Base-by-base conservation (phyloP, 768 basidiomycete genomes). In the Amyloporia xantha region DNA sequence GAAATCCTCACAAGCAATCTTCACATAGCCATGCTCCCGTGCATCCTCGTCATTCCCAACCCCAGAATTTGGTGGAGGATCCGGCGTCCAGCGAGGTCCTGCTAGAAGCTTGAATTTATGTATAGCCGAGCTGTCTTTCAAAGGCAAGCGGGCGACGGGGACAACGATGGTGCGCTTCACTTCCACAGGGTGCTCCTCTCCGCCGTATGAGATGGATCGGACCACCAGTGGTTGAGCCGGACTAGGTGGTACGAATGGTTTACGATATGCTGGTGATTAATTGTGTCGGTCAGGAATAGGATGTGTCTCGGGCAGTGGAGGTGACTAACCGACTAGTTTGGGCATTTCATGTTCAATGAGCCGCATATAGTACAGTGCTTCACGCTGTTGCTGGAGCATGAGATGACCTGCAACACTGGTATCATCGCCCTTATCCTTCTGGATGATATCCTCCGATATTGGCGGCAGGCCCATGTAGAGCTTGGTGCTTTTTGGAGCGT, bases 81-180 rank as follows among this genome's bases (percentile, higher is more conserved):
- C 73, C 13, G 79, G 81, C 5, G 84, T 78, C 92, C 91, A 98
- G 49, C 95, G 74, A 21, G 86, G 71, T 11, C 94, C 95, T 15
- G 95, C 90, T 30, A 99, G 74, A 2, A 98, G 73, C 62, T 91
- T 89, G 60, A 94, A 71, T 65, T 87, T 91, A 68, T 95, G 90
- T 9, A 83, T 64, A 5, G 91, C 86, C 19, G 68, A 66, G n/a
- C 78, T 71, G 44, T 72, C 63, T 35, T 69, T 71, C 56, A 97
- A 69, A 0, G 90, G 84, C 37, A 97, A 74, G 11, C 75, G 66
- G 51, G 86, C 74, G 30, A 97, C 80, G 12, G 91, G 78, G 11
- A 81, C 85, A 15, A 89, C 81, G 47, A 92, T 71, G 45, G 73
- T 77, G 45, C 85, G 81, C 65, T 94, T 93, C 20, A 72, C 68